phyloP scores from a whole-genome alignment of 345 rosid species.

The Salix dunnii region DNA sequence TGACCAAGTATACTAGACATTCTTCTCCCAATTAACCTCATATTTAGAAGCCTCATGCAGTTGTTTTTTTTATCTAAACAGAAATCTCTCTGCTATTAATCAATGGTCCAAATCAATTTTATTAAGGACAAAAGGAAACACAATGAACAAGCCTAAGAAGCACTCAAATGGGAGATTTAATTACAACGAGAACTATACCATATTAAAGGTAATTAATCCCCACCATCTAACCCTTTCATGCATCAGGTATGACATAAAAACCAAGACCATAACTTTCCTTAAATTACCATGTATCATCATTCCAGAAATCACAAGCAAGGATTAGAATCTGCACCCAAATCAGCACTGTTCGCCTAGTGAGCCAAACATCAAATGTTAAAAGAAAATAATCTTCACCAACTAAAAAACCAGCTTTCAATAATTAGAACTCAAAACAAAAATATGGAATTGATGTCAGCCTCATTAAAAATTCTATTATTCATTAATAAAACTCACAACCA shows the following conservation, averaged over 20 bases:
- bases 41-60: not conserved
- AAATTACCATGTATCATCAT: not conserved
- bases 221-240: not conserved
- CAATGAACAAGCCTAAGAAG: no score
- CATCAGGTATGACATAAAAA: not conserved
- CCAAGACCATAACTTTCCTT: no score
- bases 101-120: no score
- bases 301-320: not conserved
- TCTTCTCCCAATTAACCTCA: not conserved
- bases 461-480: not conserved
- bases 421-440: not conserved
- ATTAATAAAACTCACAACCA: not conserved
- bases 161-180: not conserved
- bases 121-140: no score
- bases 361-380: not conserved
- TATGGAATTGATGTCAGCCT: not conserved
- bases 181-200: not conserved
- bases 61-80: no score
- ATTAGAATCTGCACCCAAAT: not conserved
- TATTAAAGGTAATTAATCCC: not conserved
- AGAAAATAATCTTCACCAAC: not conserved
- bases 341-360: not conserved
- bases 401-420: not conserved
- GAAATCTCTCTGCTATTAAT: no score
- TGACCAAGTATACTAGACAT: not conserved